phyloP scores from a whole-genome alignment of 2,329 filamentous ascomycete genomes.

The Aspergillus fijiensis region DNA sequence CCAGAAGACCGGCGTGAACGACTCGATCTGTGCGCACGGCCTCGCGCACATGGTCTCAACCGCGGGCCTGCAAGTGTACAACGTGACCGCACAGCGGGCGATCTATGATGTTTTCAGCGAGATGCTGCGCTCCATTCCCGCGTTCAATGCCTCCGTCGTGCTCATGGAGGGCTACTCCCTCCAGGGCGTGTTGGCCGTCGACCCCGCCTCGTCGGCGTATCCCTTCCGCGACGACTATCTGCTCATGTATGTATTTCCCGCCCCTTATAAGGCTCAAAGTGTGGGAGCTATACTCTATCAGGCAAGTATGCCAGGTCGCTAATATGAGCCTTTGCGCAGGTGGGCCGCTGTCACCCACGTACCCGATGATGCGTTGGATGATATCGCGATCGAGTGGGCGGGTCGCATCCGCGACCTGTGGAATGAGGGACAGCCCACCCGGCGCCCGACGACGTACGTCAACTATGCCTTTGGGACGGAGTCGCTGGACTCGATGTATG shows the following conservation, averaged over 20 bases:
- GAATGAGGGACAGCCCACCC: background rate
- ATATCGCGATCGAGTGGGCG: no score
- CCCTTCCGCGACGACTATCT: background rate
- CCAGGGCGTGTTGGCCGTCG: background rate
- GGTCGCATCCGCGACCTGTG: background rate
- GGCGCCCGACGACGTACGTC: background rate
- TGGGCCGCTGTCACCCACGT: no score
- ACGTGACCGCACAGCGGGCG: background rate
- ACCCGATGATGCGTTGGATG: no score
- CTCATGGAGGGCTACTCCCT: background rate
- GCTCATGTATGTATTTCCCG: background rate
- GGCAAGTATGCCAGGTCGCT: no score
- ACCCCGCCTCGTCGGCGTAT: background rate
- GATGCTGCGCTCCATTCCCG: background rate
- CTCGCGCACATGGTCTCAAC: background rate
- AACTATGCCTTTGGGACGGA: slow-evolving; percentile 6
- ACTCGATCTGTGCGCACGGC: background rate
- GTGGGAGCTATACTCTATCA: no score
- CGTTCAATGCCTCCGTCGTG: background rate
- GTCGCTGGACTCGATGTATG: background rate
- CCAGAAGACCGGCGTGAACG: background rate
- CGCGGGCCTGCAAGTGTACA: background rate
- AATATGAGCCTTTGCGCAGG: no score
- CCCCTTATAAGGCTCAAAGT: rapidly evolving
- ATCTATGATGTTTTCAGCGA: background rate